A percentile compares a stretch with the other conserved stretches of the same genome.
Conservation (phyloP, 2,329 filamentous ascomycete species). For the Nakataea oryzae region DNA sequence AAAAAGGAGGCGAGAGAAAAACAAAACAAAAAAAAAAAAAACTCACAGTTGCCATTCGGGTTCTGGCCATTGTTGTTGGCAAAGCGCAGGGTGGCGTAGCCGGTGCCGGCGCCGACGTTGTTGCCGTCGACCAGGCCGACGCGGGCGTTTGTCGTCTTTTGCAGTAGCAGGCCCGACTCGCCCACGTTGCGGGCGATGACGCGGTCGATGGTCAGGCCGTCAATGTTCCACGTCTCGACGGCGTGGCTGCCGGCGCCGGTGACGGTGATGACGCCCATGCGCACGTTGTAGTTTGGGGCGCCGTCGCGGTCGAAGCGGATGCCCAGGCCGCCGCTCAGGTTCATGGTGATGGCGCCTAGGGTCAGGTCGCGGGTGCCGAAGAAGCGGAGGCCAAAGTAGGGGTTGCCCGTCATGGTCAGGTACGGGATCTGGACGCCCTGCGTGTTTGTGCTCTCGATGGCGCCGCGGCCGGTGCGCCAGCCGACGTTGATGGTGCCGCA, state of each 20-base stretch:
- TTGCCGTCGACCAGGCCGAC: conserved; percentile 45
- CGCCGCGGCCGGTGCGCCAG: conserved; percentile 31
- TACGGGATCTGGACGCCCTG: conserved; percentile 41
- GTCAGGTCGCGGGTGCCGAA: conserved; percentile 36
- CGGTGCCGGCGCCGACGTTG: conserved; percentile 39
- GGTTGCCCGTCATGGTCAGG: conserved; percentile 44
- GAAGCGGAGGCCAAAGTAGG: conserved; percentile 47
- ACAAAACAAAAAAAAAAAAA: no score
- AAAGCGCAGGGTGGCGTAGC: conserved; percentile 46
- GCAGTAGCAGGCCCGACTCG: conserved; percentile 45
- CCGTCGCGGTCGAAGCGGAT: conserved; percentile 47
- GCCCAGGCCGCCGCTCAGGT: conserved; percentile 40
- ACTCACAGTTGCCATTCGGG: conserved; percentile 28
- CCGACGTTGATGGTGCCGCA: conserved; percentile 44
- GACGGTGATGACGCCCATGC: conserved; percentile 39
- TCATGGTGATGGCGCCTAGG: conserved; percentile 43
- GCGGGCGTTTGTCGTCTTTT: conserved; percentile 38
- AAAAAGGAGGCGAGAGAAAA: no score
- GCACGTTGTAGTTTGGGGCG: conserved; percentile 40
- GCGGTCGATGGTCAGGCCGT: conserved; percentile 36
- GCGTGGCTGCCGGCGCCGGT: conserved; percentile 44
- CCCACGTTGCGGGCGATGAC: conserved; percentile 44
- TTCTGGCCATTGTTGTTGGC: conserved; percentile 44
- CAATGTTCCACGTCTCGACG: conserved; percentile 50
- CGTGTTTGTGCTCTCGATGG: conserved; percentile 39